Conservation (phyloP, 2,329 filamentous ascomycete species). For the Herpomyces periplanetae region DNA sequence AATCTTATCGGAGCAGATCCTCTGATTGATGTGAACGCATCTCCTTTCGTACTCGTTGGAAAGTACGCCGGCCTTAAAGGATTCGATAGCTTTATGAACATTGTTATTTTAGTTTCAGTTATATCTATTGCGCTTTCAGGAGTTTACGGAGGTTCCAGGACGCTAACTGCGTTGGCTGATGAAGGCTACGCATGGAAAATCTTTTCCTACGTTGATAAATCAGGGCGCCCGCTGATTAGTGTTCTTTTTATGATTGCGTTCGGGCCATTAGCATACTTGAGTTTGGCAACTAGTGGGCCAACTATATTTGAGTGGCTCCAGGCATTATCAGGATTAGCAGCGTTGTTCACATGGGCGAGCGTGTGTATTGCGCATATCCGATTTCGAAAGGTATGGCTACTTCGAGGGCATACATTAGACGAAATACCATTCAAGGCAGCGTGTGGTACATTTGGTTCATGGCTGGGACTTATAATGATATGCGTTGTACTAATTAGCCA, state of each 20-base stretch:
- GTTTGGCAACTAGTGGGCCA: constrained; percentile 10
- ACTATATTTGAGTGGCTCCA: constrained; percentile 22
- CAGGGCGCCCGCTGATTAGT: constrained; percentile 10
- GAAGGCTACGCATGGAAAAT: constrained; percentile 8
- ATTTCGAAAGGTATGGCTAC: constrained; percentile 19
- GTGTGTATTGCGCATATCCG: constrained; percentile 26
- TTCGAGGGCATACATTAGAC: constrained; percentile 17
- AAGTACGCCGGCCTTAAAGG: constrained; percentile 2
- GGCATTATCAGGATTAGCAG: constrained; percentile 19
- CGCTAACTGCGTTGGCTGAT: constrained; percentile 3
- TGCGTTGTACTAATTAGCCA: constrained; percentile 14
- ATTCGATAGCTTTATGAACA: constrained; percentile 3
- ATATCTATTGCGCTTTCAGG: constrained; percentile 3
- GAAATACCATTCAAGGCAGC: constrained; percentile 21
- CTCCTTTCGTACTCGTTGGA: constrained; percentile 3
- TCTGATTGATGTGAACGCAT: constrained; percentile 3
- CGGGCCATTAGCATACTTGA: constrained; percentile 4
- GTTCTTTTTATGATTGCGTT: constrained; percentile 2
- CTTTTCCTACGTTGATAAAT: constrained; percentile 17
- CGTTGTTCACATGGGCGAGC: constrained; percentile 23
- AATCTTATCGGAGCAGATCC: constrained; percentile 8
- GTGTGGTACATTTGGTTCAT: constrained; percentile 20
- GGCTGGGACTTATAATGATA: constrained; percentile 17
- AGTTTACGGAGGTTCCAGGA: constrained; percentile 3
- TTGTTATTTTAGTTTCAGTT: constrained; percentile 2